Base-by-base conservation (phyloP, 495 filamentous ascomycete species). In the Symbiotaphrina buchneri region DNA sequence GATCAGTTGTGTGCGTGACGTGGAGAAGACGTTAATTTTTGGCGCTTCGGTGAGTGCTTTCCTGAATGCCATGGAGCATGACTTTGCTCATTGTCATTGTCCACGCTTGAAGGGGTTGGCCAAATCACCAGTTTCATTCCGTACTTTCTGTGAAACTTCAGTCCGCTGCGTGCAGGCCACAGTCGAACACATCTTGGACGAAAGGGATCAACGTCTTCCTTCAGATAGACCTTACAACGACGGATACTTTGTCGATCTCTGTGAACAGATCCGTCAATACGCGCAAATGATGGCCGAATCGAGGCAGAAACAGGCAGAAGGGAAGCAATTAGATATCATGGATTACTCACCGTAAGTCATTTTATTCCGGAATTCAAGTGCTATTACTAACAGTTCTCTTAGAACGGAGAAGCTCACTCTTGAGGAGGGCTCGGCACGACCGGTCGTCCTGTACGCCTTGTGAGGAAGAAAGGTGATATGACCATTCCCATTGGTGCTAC, bases 241-340 rank as follows among this genome's bases (percentile, higher is more conserved):
- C 60, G 71, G 71, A 38, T 95, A 95, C 57, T 93, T 93, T 43
- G 68, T 92, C 46, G 85, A 95, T 57, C 72, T 92, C 33, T 63
- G 84, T 44, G 75, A 79, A 41, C 81, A 92, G 67, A 74, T 79
- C 33, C 65, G 66, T 43, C 65, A 70, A 33, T 77, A 79, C 61
- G 74, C 74, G 56, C 37, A 48, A 8, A 56, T 61, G 47, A 56
- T 74, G 44, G 56, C 59, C n/a, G 61, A 56, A 26, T 54, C 55
- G 18, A 57, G 63, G 18, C 48, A 61, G 35, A 47, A 42, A 23
- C 34, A 48, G 28, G 45, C 37, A 18, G 47, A 46, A 33, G 54
- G 51, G 2, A 41, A 42, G 35, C 30, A 28, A 25, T 15, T 35
- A 10, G 27, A 32, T 10, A 31, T 44, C 10, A 39, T 41, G 10